Conservation (phyloP, 2,329 filamentous ascomycete genomes). For the Ustilaginoidea virens region DNA sequence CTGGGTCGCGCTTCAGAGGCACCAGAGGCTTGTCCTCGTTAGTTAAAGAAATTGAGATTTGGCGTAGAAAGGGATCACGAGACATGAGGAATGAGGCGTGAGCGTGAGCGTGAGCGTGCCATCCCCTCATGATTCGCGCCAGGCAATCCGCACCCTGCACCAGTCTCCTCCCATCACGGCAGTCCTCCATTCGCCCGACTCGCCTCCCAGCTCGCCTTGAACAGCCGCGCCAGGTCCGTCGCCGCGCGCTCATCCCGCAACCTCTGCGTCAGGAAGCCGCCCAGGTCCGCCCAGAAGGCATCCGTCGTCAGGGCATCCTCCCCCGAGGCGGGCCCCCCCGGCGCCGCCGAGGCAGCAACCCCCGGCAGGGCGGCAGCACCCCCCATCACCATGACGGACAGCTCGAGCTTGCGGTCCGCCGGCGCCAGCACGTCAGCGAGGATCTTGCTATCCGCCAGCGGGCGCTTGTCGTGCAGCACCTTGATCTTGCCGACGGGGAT, state of each 20-base stretch:
- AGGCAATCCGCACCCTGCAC: too few relatives aligned
- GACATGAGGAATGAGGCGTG: too few relatives aligned
- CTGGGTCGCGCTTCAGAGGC: too few relatives aligned
- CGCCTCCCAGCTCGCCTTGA: slow-evolving; percentile 55
- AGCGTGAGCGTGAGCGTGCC: too few relatives aligned
- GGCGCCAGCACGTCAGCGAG: slow-evolving; percentile 56
- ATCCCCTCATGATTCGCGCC: too few relatives aligned
- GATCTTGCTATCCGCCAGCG: slow-evolving; percentile 61
- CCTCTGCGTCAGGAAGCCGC: slow-evolving; percentile 64
- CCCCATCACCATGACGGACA: slow-evolving; percentile 78
- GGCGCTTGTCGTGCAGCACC: slow-evolving; percentile 77
- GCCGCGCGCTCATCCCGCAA: slow-evolving; percentile 56
- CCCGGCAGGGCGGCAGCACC: slow-evolving; percentile 37
- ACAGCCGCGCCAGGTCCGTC: slow-evolving; percentile 47
- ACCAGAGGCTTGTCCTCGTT: too few relatives aligned
- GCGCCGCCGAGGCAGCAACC: slow-evolving; percentile 18
- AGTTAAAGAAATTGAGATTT: too few relatives aligned
- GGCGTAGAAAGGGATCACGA: too few relatives aligned
- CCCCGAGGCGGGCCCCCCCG: slow-evolving; percentile 20
- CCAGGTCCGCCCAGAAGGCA: slow-evolving; percentile 77
- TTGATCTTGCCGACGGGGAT: slow-evolving; percentile 68
- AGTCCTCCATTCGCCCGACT: slow-evolving; percentile 17
- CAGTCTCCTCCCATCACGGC: neutral
- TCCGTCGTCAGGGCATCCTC: slow-evolving; percentile 50
- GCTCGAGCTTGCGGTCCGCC: slow-evolving; percentile 41